Evolutionary conservation across 1,284 basidiomycete genomes (phyloP).

Genomic region (Ceratobasidium sp.): DNA sequence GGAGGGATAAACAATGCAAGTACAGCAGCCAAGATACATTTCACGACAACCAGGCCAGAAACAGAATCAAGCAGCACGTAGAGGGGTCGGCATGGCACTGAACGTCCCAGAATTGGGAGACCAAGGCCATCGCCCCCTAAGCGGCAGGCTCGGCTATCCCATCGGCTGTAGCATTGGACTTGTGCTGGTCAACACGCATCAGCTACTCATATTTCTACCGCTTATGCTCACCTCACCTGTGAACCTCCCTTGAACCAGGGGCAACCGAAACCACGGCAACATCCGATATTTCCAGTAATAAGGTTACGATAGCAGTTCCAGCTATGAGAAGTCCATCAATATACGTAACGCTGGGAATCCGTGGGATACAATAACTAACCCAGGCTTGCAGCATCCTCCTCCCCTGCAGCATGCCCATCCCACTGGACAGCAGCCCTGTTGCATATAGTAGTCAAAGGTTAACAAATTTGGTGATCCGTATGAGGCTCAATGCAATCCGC

Average conservation of each 20-base stretch:
- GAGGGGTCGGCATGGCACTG: not conserved
- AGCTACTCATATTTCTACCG: not conserved
- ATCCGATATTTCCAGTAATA: not conserved
- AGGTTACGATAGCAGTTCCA: not conserved
- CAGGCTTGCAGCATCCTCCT: conserved; percentile 11
- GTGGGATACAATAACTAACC: not conserved
- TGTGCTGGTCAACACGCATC: not conserved
- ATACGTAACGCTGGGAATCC: not conserved
- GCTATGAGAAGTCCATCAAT: not conserved
- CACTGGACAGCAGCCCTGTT: conserved; percentile 1
- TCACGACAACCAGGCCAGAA: not conserved
- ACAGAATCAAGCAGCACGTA: not conserved
- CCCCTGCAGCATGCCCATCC: not conserved
- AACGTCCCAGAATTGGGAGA: not conserved
- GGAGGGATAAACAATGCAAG: not conserved
- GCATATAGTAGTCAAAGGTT: not conserved
- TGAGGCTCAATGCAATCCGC: not conserved
- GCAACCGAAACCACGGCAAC: not conserved
- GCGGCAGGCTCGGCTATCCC: no score
- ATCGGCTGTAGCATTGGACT: not conserved
- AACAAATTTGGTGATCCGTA: no score
- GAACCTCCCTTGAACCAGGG: not conserved
- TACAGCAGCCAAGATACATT: not conserved
- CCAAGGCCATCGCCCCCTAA: not conserved
- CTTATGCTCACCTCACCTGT: not conserved